Percentiles rank a stretch among this genome's conserved stretches.
Evolutionary conservation across 2,329 filamentous ascomycete species (phyloP).

Genomic region (Ascochyta fabae): DNA sequence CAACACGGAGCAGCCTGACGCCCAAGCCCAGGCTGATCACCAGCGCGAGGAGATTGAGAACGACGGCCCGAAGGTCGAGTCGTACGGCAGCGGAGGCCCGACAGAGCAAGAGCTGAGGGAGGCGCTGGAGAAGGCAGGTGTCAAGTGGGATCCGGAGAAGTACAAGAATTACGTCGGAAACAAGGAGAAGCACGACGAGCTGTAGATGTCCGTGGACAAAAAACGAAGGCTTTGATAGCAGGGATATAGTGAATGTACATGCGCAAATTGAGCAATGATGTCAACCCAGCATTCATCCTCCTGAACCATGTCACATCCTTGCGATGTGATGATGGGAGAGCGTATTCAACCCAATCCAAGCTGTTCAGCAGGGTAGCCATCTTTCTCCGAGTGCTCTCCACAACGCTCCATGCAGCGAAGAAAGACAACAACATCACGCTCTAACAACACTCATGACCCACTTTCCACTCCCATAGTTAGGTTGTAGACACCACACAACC

Average conservation of each 20-base stretch:
- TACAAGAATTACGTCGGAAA: conserved; percentile 33
- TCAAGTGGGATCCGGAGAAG: conserved; percentile 38
- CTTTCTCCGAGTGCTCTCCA: no score
- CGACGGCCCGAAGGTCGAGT: conserved; percentile 21
- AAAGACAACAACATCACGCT: no score
- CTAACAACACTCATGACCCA: no score
- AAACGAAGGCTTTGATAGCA: background rate
- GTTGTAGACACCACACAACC: no score
- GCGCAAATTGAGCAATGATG: background rate
- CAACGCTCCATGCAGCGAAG: no score
- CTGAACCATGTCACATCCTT: no score
- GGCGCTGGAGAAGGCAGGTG: conserved; percentile 41
- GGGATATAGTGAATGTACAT: background rate
- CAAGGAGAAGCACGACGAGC: conserved; percentile 47
- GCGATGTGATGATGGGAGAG: no score
- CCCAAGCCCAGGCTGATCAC: conserved; percentile 35
- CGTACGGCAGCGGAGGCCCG: conserved; percentile 25
- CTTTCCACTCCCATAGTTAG: no score
- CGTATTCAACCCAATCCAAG: no score
- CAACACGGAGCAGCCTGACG: conserved; percentile 23
- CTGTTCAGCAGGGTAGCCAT: no score
- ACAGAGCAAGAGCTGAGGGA: conserved; percentile 41
- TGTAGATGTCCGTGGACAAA: conserved; percentile 9
- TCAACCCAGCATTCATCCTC: no score
- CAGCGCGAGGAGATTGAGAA: conserved; percentile 35